These are phyloP conservation scores for Colletotrichum sp. DNA, from an alignment of 2,329 filamentous ascomycete species.

Conservation along the genomic window DNA sequence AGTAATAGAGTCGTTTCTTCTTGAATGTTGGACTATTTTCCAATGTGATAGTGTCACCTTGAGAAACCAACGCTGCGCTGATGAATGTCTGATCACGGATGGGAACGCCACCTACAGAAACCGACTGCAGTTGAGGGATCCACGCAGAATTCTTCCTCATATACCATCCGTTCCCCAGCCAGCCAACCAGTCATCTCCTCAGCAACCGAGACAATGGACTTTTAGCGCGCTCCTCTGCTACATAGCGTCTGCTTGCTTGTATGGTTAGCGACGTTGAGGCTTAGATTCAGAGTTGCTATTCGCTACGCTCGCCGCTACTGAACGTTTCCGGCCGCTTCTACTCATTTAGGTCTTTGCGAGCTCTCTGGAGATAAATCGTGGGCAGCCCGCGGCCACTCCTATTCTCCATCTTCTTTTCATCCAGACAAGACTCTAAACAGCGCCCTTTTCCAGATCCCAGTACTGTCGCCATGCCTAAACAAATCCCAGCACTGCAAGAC, in stretches of 20 bases:
- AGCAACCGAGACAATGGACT: neutral
- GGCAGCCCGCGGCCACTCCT: neutral
- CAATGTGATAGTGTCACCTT: neutral
- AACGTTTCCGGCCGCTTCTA: neutral
- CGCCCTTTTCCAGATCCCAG: too few species aligned
- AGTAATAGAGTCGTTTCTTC: neutral
- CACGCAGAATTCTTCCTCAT: neutral
- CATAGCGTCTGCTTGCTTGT: neutral
- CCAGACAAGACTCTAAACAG: neutral
- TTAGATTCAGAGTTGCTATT: neutral
- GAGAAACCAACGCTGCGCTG: neutral
- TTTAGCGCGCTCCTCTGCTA: neutral
- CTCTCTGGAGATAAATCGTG: neutral
- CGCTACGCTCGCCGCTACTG: neutral
- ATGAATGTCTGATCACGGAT: too few species aligned
- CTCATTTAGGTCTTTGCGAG: accelerated
- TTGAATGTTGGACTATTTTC: neutral
- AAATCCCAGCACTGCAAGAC: accelerated
- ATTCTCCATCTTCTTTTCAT: neutral
- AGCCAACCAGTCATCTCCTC: neutral
- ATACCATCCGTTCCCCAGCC: neutral
- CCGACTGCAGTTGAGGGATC: too few species aligned
- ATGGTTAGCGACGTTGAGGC: neutral
- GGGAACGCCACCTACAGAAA: too few species aligned
- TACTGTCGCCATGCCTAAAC: neutral